Evolutionary conservation across 1,139 yeast species (phyloP).

Genomic region (Kodamaea anthophila): DNA sequence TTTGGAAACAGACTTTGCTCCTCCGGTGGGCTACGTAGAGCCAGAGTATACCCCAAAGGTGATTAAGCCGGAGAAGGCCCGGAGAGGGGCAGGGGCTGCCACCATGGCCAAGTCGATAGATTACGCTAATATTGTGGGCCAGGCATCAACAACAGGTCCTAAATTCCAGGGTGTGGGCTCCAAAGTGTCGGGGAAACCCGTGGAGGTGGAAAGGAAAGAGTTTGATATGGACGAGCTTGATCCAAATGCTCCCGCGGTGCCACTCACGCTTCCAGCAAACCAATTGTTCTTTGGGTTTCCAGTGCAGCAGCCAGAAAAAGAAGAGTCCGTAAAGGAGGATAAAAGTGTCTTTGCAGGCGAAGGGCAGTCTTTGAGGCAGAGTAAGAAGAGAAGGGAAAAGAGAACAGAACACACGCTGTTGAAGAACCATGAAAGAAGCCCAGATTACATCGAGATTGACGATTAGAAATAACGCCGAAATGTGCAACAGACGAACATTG

Average conservation of each 20-base stretch:
- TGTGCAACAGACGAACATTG: no score
- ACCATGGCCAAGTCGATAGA: slow-evolving; percentile 77
- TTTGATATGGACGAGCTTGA: slow-evolving; percentile 36
- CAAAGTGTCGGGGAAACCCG: slow-evolving; percentile 62
- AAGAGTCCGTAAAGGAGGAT: slow-evolving; percentile 26
- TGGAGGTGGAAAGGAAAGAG: slow-evolving; percentile 16
- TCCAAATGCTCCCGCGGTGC: slow-evolving; percentile 59
- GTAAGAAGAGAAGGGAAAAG: slow-evolving; percentile 66
- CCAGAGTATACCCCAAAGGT: slow-evolving; percentile 53
- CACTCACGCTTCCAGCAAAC: slow-evolving; percentile 71
- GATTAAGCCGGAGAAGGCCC: slow-evolving; percentile 23
- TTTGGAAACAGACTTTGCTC: slow-evolving; percentile 94
- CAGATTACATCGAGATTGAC: slow-evolving; percentile 78
- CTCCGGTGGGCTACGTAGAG: slow-evolving; percentile 97
- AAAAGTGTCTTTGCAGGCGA: slow-evolving; percentile 45
- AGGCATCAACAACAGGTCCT: slow-evolving; percentile 19
- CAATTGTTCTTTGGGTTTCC: slow-evolving; percentile 94
- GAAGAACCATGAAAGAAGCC: slow-evolving; percentile 54
- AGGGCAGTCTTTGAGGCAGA: slow-evolving; percentile 69
- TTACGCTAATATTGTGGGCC: slow-evolving; percentile 54
- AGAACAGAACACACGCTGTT: slow-evolving; percentile 36
- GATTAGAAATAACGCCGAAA: slow-evolving; percentile 24
- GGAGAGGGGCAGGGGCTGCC: slow-evolving; percentile 49
- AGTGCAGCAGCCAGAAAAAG: slow-evolving; percentile 59
- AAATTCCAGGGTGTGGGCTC: slow-evolving; percentile 61